A percentile compares a stretch with the other conserved stretches of the same genome.
phyloP scores from a whole-genome alignment of 1,139 yeast genomes.

The Yarrowia galli region DNA sequence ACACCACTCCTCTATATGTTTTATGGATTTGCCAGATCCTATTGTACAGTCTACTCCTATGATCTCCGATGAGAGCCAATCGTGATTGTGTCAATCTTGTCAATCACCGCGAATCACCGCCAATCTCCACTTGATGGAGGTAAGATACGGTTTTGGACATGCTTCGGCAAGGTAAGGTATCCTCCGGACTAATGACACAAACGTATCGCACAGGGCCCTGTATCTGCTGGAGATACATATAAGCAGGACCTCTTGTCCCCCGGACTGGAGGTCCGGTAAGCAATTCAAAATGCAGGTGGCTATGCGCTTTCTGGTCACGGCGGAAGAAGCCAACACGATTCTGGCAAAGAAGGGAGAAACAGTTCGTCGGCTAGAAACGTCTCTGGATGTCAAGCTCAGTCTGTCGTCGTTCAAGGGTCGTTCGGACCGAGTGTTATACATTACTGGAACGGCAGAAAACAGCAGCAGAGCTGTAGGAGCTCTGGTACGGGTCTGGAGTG shows the following conservation, averaged over 20 bases:
- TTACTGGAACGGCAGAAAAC: constrained; percentile 11
- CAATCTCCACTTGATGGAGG: background rate
- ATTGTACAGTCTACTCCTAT: background rate
- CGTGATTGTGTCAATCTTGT: background rate
- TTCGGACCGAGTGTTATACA: background rate
- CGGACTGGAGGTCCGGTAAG: no score
- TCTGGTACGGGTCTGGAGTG: constrained; percentile 8
- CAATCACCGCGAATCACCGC: background rate
- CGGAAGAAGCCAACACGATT: background rate
- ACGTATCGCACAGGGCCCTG: background rate
- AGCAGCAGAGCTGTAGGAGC: constrained; percentile 18
- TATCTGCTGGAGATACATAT: background rate
- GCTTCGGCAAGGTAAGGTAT: constrained; percentile 26
- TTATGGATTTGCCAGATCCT: no score
- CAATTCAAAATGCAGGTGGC: background rate
- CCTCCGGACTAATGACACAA: background rate
- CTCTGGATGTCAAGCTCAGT: constrained; percentile 7
- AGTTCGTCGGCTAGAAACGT: constrained; percentile 6
- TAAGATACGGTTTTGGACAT: constrained; percentile 21
- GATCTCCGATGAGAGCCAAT: background rate
- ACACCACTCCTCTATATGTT: no score
- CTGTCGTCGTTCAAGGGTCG: constrained; percentile 14
- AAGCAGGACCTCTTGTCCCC: no score
- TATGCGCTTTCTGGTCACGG: constrained; percentile 4
- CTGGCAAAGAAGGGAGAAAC: constrained; percentile 3